A percentile compares a stretch with the other conserved stretches of the same genome.
phyloP scores from a whole-genome alignment of 306 rosid genomes.

The Dalbergia oliveri region DNA sequence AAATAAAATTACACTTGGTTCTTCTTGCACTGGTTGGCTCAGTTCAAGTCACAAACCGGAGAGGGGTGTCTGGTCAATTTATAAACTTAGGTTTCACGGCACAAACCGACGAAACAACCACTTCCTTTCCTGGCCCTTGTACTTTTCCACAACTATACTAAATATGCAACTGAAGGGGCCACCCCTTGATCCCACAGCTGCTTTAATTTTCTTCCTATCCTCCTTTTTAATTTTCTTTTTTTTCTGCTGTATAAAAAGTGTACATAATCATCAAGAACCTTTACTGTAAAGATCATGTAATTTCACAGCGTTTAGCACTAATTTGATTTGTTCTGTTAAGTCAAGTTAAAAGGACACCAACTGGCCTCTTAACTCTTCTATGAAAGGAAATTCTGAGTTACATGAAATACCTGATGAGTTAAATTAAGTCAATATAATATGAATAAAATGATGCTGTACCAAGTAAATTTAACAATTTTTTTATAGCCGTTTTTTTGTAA shows the following conservation, averaged over 20 bases:
- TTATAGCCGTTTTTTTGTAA: too few species aligned
- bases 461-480: not conserved
- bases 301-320: slow-evolving; percentile 20
- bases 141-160: slow-evolving; percentile 61
- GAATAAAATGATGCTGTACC: not conserved
- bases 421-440: not conserved
- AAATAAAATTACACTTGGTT: slow-evolving; percentile 35
- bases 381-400: not conserved
- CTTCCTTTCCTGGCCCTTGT: slow-evolving; percentile 52
- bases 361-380: not conserved
- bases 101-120: slow-evolving; percentile 66
- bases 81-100: slow-evolving; percentile 55
- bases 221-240: not conserved
- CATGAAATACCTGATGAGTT: not conserved
- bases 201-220: not conserved
- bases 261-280: slow-evolving; percentile 35
- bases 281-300: slow-evolving; percentile 11
- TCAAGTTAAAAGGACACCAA: not conserved
- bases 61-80: slow-evolving; percentile 59
- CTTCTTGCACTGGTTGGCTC: slow-evolving; percentile 33
- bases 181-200: slow-evolving; percentile 35
- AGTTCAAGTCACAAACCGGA: slow-evolving; percentile 35
- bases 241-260: not conserved
- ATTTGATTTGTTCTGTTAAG: slow-evolving; percentile 9
- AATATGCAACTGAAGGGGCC: slow-evolving; percentile 43